These are phyloP conservation scores for Athelia psychrophila DNA, from an alignment of 1,284 basidiomycete genomes.

Conservation along the genomic window DNA sequence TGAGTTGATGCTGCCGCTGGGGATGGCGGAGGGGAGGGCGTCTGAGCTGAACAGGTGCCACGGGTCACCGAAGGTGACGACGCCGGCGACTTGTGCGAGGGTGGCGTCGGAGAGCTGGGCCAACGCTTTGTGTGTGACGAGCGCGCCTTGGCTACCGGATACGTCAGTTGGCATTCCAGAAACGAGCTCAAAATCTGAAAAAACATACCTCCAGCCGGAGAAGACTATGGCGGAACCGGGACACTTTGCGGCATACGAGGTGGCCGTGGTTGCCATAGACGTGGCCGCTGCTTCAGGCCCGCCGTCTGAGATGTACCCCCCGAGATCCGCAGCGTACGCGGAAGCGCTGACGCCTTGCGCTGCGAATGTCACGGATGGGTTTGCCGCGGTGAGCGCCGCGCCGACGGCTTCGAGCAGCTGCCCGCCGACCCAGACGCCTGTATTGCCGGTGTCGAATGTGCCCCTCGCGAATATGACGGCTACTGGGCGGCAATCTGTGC, in stretches of 20 bases:
- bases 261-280: constrained; percentile 10
- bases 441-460: constrained; percentile 16
- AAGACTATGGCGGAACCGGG: constrained; percentile 9
- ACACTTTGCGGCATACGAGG: constrained; percentile 9
- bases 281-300: constrained; percentile 8
- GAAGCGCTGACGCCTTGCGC: constrained; percentile 12
- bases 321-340: constrained; percentile 12
- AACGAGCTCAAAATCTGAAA: no score
- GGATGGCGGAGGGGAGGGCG: no score
- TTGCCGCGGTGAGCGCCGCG: no score
- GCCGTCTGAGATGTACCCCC: constrained; percentile 10
- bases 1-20: no score
- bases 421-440: constrained; percentile 15
- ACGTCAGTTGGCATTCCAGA: no score
- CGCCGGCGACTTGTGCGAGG: constrained; percentile 6
- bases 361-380: no score
- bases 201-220: constrained; percentile 13
- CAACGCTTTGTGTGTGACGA: constrained; percentile 13
- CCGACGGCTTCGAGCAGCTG: constrained; percentile 12
- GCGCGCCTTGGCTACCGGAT: constrained; percentile 16
- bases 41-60: constrained; percentile 9
- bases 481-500: constrained; percentile 10
- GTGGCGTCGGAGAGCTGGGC: constrained; percentile 3
- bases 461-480: constrained; percentile 16
- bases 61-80: constrained; percentile 14